A percentile compares a stretch with the other conserved stretches of the same genome.
Conservation (phyloP, 2,329 filamentous ascomycete genomes). For the Pseudophaeomoniella oleicola region DNA sequence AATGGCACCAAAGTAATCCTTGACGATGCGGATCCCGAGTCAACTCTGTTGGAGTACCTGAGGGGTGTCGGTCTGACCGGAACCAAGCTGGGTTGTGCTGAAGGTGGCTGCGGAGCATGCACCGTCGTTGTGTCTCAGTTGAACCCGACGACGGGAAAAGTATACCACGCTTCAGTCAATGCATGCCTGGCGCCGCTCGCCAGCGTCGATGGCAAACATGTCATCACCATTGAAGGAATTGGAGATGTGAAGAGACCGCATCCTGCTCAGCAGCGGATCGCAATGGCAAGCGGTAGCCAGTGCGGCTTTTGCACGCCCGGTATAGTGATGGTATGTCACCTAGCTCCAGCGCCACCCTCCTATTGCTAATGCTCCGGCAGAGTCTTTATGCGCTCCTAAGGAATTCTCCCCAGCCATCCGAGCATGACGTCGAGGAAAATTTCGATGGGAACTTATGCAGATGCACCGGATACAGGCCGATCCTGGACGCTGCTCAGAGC, state of each 20-base stretch:
- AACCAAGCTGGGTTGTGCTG: conserved; percentile 90
- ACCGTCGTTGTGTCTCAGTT: conserved; percentile 86
- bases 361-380: conserved; percentile 21
- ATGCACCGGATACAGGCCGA: conserved; percentile 89
- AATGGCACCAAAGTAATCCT: conserved; percentile 84
- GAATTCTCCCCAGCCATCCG: conserved; percentile 58
- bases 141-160: conserved; percentile 80
- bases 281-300: conserved; percentile 82
- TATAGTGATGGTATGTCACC: conserved; percentile 63
- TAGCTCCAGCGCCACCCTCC: conserved; percentile 3
- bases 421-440: conserved; percentile 82
- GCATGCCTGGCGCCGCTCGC: conserved; percentile 86
- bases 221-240: conserved; percentile 94
- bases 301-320: conserved; percentile 94
- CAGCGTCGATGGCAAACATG: conserved; percentile 92
- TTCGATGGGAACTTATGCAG: conserved; percentile 94
- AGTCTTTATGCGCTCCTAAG: conserved; percentile 85
- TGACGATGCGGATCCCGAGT: conserved; percentile 77
- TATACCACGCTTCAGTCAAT: conserved; percentile 95
- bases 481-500: conserved; percentile 83
- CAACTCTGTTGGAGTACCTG: conserved; percentile 84
- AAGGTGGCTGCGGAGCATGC: conserved; percentile 92
- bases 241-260: conserved; percentile 78
- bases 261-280: conserved; percentile 79
- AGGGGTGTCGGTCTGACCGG: conserved; percentile 86